Conservation (phyloP, 2,329 filamentous ascomycete species). For the Chrysosporium queenslandicum region DNA sequence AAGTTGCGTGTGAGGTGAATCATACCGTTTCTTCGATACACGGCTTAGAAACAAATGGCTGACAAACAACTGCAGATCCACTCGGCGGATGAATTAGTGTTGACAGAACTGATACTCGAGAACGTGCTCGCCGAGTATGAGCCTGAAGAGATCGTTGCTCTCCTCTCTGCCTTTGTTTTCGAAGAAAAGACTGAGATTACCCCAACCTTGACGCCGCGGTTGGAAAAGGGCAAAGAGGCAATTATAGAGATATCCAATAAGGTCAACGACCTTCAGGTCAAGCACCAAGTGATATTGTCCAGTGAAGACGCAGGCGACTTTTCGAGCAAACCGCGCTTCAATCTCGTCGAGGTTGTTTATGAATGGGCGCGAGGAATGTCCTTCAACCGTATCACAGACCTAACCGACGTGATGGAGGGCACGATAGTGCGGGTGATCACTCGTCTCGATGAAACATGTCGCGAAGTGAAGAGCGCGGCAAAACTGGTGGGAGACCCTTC, state of each 20-base stretch:
- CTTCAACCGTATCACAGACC: slow-evolving; percentile 91
- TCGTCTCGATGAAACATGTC: slow-evolving; percentile 84
- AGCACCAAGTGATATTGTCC: slow-evolving; percentile 84
- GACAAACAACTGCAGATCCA: slow-evolving; percentile 53
- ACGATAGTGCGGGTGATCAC: slow-evolving; percentile 96
- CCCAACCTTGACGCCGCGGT: slow-evolving; percentile 68
- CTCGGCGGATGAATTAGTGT: slow-evolving; percentile 87
- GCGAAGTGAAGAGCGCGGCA: slow-evolving; percentile 95
- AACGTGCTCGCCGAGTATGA: slow-evolving; percentile 94
- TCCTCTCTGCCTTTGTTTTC: slow-evolving; percentile 92
- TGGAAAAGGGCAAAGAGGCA: slow-evolving; percentile 71
- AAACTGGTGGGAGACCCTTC: slow-evolving; percentile 89
- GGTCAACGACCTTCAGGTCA: slow-evolving; percentile 78
- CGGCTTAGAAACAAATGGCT: background rate
- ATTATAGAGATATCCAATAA: slow-evolving; percentile 88
- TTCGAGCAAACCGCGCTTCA: slow-evolving; percentile 74
- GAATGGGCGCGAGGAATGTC: slow-evolving; percentile 98
- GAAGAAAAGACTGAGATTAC: slow-evolving; percentile 85
- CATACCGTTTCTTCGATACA: background rate
- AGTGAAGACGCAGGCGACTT: slow-evolving; percentile 90
- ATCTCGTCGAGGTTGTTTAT: slow-evolving; percentile 93
- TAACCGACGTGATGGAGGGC: slow-evolving; percentile 93
- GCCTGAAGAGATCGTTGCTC: slow-evolving; percentile 87
- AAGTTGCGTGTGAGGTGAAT: slow-evolving; percentile 78
- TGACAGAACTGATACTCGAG: slow-evolving; percentile 92